A percentile compares a stretch with the other conserved stretches of the same genome.
These are phyloP conservation scores for Begonia masoniana DNA, from an alignment of 306 rosid species.

Conservation along the genomic window DNA sequence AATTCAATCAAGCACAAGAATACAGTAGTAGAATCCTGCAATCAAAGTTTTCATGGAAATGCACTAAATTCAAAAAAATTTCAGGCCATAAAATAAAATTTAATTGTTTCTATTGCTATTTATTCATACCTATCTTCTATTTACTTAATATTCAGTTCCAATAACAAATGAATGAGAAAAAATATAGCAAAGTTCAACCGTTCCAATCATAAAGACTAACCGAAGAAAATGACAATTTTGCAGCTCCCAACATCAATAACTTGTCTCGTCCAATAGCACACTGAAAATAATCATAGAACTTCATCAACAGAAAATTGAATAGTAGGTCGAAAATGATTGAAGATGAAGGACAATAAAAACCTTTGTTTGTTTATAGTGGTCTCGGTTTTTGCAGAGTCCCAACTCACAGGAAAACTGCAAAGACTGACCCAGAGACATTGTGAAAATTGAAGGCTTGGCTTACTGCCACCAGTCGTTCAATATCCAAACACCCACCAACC, in stretches of 20 bases:
- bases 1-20: neutral
- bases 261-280: conserved; percentile 23
- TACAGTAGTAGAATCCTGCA: too few relatives aligned
- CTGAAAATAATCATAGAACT: conserved; percentile 32
- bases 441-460: neutral
- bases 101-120: too few relatives aligned
- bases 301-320: neutral
- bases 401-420: conserved; percentile 61
- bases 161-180: neutral
- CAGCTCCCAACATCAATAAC: conserved; percentile 18
- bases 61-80: too few relatives aligned
- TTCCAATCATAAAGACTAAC: conserved; percentile 24
- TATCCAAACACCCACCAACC: too few relatives aligned
- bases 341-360: conserved; percentile 15
- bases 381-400: conserved; percentile 60
- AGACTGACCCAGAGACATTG: conserved; percentile 74
- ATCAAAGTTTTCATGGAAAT: too few relatives aligned
- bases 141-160: neutral
- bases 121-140: too few relatives aligned
- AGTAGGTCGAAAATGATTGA: too few relatives aligned
- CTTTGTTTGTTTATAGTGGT: conserved; percentile 28
- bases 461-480: too few relatives aligned
- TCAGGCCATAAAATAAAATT: too few relatives aligned
- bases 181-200: neutral
- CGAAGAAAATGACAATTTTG: conserved; percentile 27